Base-by-base conservation (phyloP, 2,329 filamentous ascomycete genomes). In the Pyricularia grisea region DNA sequence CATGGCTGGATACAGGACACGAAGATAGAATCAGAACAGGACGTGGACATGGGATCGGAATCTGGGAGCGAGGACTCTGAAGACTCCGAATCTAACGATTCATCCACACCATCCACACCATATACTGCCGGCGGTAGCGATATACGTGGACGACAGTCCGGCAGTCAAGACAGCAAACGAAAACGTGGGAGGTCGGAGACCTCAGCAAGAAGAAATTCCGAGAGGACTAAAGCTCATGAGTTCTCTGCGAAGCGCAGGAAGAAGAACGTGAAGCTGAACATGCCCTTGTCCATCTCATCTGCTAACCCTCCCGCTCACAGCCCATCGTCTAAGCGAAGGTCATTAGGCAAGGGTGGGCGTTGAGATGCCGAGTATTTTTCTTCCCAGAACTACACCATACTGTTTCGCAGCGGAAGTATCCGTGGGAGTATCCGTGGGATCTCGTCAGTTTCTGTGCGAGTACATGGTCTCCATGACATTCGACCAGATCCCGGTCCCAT, bases 251-350 rank as follows among this genome's bases (percentile, higher is more conserved):
- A 85, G 75, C 81, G 88, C 64, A 84, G 86, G 73, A 88, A 88
- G 76, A 90, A 89, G 76, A 87, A 90, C 69, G 82, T 92, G 67
- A 89, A 89, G 71, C 78, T 92, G 69, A 90, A 90, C 11, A 82
- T 82, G 28, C 76, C 89, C 69, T 84, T 82, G 4, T 89, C 87
- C 1, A 87, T 92, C 65, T 91, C 89, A 70, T 81, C 73, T 23
- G 66, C 66, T 14, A 58, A 55, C 20, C 42, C 42, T 55, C 20
- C 42, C 42, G 42, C 42, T 55, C 20, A 5, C 42, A 55, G 42
- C 20, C 42, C 42, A n/a, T 55, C 42, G 42, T 55, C 20, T 9
- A 55, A 55, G 20, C 42, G 42, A 55, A 55, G 42, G 20, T n/a
- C 17, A n/a, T 55, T 20, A 55, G 42, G 42, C 42, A 55, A 55